Evolutionary conservation across 176 grass and related monocot species (phyloP).

Genomic region (Raddia guianensis): DNA sequence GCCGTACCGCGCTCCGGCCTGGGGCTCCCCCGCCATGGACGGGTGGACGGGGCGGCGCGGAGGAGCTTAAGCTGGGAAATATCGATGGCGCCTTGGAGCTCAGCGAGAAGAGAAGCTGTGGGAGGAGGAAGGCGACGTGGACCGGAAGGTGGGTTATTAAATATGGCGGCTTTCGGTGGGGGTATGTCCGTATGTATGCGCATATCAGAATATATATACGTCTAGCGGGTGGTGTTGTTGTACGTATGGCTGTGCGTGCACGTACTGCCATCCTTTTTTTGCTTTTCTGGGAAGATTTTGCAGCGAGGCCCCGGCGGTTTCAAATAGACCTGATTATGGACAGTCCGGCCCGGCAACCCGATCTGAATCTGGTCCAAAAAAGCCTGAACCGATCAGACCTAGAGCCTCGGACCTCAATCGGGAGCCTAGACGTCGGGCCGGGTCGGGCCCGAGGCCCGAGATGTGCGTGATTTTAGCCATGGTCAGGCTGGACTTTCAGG

Average conservation of each 20-base stretch:
- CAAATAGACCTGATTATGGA: too few relatives aligned
- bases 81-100: neutral
- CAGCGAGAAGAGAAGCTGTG: constrained; percentile 2
- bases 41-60: neutral
- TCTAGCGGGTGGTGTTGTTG: neutral
- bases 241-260: neutral
- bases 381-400: too few relatives aligned
- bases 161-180: constrained; percentile 29
- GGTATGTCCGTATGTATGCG: neutral
- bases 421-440: too few relatives aligned
- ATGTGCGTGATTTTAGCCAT: too few relatives aligned
- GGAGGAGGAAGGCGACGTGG: constrained; percentile 19
- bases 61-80: constrained; percentile 17
- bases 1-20: neutral
- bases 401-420: too few relatives aligned
- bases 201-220: neutral
- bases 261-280: neutral
- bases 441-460: too few relatives aligned
- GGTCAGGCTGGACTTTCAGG: too few relatives aligned
- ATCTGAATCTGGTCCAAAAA: too few relatives aligned
- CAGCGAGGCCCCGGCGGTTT: too few relatives aligned
- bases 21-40: constrained; percentile 43
- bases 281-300: too few relatives aligned
- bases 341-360: too few relatives aligned
- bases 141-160: constrained; percentile 26